These are phyloP conservation scores for Triticum urartu DNA, from an alignment of 176 grass and related monocot genomes.

Conservation along the genomic window DNA sequence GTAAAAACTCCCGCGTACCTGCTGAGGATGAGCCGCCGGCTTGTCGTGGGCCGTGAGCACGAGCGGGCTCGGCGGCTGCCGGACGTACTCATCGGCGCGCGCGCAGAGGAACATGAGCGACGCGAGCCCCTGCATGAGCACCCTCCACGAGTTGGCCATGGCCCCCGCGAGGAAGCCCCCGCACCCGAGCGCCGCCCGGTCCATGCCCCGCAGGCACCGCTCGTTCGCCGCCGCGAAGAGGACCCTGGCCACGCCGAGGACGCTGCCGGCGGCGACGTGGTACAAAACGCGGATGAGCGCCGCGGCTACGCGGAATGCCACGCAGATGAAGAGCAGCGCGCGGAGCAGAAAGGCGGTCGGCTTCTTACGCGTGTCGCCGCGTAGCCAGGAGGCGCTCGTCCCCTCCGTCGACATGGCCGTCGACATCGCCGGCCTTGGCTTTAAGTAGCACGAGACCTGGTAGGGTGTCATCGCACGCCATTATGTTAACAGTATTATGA, in stretches of 20 bases:
- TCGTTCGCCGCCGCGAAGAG: constrained; percentile 12
- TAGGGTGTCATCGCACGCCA: not conserved
- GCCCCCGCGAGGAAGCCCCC: constrained; percentile 17
- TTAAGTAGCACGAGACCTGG: not conserved
- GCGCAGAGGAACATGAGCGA: constrained; percentile 35
- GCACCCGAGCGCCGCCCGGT: constrained; percentile 1
- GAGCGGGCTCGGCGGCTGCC: constrained; percentile 50
- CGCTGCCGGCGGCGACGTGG: constrained; percentile 1
- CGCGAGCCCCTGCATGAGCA: constrained; percentile 47
- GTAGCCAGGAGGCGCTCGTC: not conserved
- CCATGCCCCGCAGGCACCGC: constrained; percentile 23
- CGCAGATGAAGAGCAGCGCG: constrained; percentile 27
- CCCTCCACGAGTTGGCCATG: constrained; percentile 51
- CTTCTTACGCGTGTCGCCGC: constrained; percentile 38
- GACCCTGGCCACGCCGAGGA: not conserved
- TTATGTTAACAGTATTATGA: not conserved
- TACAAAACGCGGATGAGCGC: constrained; percentile 6
- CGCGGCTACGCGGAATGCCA: not conserved
- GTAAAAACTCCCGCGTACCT: constrained; percentile 31
- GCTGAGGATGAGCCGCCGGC: constrained; percentile 58
- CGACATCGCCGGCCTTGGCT: not conserved
- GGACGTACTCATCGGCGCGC: constrained; percentile 38
- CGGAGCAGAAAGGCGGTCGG: not conserved
- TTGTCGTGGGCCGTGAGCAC: constrained; percentile 29
- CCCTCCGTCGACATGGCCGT: not conserved